These are phyloP conservation scores for Penicillium angulare DNA, from an alignment of 495 filamentous ascomycete species.

Conservation along the genomic window DNA sequence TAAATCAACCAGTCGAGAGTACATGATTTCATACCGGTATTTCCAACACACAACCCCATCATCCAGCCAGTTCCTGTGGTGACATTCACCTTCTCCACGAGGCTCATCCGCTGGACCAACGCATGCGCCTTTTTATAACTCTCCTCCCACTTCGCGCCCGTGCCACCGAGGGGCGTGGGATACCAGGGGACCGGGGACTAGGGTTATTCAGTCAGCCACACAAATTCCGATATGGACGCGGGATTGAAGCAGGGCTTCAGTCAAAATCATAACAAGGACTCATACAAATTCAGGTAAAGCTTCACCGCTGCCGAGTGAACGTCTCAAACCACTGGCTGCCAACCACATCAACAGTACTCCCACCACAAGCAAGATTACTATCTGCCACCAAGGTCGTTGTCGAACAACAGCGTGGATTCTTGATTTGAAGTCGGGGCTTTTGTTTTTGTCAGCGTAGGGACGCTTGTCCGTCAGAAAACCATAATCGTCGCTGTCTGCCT, in stretches of 20 bases:
- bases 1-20: not conserved
- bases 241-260: not conserved
- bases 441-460: not conserved
- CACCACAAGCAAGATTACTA: constrained; percentile 7
- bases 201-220: not conserved
- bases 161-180: constrained; percentile 80
- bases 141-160: constrained; percentile 64
- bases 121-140: constrained; percentile 78
- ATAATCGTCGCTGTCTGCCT: constrained; percentile 24
- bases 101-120: constrained; percentile 77
- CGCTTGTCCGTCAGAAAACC: constrained; percentile 15
- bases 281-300: constrained; percentile 19
- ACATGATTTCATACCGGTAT: constrained; percentile 54
- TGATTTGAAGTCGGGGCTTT: constrained; percentile 2
- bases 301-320: not conserved
- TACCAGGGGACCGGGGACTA: constrained; percentile 72
- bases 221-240: not conserved
- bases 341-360: constrained; percentile 20
- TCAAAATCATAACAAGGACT: not conserved
- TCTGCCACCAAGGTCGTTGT: constrained; percentile 21
- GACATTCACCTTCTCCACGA: constrained; percentile 91
- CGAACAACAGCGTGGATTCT: constrained; percentile 7
- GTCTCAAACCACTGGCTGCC: constrained; percentile 14
- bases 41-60: constrained; percentile 89
- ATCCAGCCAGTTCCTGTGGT: constrained; percentile 91